Conservation (phyloP, 2,329 filamentous ascomycete genomes). For the Neurospora sp. region DNA sequence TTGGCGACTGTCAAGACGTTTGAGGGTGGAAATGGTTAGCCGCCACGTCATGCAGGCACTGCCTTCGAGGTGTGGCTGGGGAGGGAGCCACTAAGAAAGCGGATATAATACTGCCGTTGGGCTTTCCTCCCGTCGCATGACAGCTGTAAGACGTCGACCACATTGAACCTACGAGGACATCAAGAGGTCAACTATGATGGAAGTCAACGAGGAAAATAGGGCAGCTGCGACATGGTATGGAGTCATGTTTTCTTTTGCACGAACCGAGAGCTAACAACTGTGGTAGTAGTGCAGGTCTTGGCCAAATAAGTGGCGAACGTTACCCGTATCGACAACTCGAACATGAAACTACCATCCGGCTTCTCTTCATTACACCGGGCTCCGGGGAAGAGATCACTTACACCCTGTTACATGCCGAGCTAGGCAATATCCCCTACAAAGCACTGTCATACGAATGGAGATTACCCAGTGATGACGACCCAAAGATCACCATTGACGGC, state of each 20-base stretch:
- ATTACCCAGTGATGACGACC: neutral
- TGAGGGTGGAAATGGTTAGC: no score
- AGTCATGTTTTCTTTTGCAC: neutral
- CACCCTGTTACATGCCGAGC: neutral
- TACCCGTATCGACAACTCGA: neutral
- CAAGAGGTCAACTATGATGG: neutral
- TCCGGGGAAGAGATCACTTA: neutral
- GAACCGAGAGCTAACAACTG: neutral
- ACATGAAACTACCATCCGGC: neutral
- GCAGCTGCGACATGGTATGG: neutral
- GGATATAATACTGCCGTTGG: neutral
- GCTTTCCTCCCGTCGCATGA: neutral
- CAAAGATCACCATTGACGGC: neutral
- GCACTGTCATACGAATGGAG: neutral
- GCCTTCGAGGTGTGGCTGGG: neutral
- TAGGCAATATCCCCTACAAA: neutral
- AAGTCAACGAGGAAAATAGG: neutral
- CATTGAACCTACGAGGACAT: neutral
- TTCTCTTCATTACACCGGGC: neutral
- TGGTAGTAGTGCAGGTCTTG: neutral
- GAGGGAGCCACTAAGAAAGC: neutral
- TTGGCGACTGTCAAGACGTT: no score
- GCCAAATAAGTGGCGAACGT: neutral
- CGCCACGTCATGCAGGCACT: neutral
- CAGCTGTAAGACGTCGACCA: neutral